Base-by-base conservation (phyloP, 73 alveolate genomes). In the Effrenium voratum region DNA sequence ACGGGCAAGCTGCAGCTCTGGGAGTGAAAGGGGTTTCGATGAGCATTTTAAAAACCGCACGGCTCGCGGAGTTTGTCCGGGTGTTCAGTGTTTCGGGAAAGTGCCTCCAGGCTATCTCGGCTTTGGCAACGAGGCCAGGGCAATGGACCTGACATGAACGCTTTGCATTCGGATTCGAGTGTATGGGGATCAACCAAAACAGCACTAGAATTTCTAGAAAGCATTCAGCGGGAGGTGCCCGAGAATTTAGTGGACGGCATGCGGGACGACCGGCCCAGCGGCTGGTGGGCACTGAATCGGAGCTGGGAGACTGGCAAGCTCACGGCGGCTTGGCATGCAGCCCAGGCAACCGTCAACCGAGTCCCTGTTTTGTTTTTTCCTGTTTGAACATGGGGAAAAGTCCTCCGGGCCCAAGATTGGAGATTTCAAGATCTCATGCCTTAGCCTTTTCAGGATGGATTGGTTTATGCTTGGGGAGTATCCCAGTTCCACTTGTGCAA, bases 261-360 rank as follows among this genome's bases (percentile, higher is more conserved):
- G 95, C 95, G 95, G 38, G 95, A 87, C 84, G 68, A 63, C 40
- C 95, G 95, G 50, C 95, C 95, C 50, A 43, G 30, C 15, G 95
- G 95, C 72, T 87, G 95, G 95, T 87, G 95, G 95, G 95, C 95
- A 38, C 32, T 87, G n/a, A 72, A 87, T 40, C 84, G 95, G 10
- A 50, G 72, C 84, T 87, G 95, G 95, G 95, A 87, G 68, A 45
- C 80, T 3, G 95, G 95, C 12, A 76, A 52, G 34, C 85, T 87
- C 32, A 87, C 95, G 32, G 95, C 44, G 60, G 66, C 82, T 72
- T 22, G 82, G 46, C 28, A n/a, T n/a, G n/a, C n/a, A n/a, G n/a
- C n/a, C n/a, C n/a, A n/a, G n/a, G n/a, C n/a, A n/a, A n/a, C n/a
- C n/a, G n/a, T n/a, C n/a, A n/a, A n/a, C n/a, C n/a, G n/a, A n/a